Conservation (phyloP, 208 protist species). For the Histomonas meleagridis region DNA sequence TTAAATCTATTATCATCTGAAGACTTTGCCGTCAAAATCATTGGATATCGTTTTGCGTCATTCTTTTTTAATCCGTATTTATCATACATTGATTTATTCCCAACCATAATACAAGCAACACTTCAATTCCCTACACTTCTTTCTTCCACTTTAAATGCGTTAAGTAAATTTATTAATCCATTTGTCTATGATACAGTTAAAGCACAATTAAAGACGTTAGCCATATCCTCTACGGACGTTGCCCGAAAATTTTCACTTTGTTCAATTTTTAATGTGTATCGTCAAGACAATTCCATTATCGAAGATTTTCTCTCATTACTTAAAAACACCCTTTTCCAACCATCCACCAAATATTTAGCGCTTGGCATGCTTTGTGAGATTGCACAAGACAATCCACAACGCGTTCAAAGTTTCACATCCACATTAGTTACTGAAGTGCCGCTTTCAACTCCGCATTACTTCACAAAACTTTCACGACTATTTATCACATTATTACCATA, state of each 20-base stretch:
- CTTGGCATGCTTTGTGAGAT: neutral
- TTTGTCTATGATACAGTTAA: neutral
- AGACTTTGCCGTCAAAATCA: neutral
- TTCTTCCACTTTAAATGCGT: neutral
- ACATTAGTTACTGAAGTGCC: neutral
- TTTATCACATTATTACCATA: neutral
- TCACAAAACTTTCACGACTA: neutral
- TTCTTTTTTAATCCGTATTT: neutral
- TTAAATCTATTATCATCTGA: neutral
- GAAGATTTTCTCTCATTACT: neutral
- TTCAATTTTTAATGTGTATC: slow-evolving; percentile 1
- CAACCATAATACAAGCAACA: neutral
- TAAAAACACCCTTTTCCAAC: neutral
- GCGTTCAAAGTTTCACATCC: neutral
- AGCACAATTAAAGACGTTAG: neutral
- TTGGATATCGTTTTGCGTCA: neutral
- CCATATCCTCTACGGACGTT: neutral
- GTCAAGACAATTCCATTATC: neutral
- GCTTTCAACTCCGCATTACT: neutral
- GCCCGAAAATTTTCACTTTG: neutral
- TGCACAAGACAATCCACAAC: neutral
- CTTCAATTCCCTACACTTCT: neutral
- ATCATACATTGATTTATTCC: neutral
- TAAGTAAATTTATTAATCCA: slow-evolving; percentile 8
- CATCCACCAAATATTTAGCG: neutral